Conservation (phyloP, 495 filamentous ascomycete species). For the Tuber calosporum region DNA sequence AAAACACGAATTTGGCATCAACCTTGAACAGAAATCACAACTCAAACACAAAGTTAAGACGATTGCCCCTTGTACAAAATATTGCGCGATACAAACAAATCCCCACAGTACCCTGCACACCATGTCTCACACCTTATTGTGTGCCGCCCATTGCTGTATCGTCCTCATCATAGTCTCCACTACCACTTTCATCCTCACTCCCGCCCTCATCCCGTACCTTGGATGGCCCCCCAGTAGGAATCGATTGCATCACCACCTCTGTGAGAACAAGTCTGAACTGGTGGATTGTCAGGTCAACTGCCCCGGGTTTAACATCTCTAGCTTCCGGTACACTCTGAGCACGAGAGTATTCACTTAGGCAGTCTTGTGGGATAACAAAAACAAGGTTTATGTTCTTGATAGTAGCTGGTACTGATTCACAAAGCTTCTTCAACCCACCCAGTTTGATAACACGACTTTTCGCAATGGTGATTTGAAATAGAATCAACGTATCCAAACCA, state of each 20-base stretch:
- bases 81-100: not conserved
- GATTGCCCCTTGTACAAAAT: not conserved
- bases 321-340: too few species aligned
- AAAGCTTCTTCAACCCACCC: not conserved
- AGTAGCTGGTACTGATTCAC: not conserved
- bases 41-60: slow-evolving; percentile 42
- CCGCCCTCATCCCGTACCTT: not conserved
- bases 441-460: not conserved
- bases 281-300: not conserved
- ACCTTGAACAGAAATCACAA: too few species aligned
- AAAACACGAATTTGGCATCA: too few species aligned
- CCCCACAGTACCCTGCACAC: not conserved
- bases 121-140: too few species aligned
- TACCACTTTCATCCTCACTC: not conserved
- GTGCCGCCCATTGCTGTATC: not conserved
- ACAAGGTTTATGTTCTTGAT: too few species aligned
- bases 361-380: too few species aligned
- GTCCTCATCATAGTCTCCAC: not conserved
- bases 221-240: not conserved
- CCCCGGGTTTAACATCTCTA: not conserved
- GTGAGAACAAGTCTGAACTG: not conserved
- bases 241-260: not conserved
- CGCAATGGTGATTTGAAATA: not conserved
- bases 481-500: too few species aligned
- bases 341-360: too few species aligned